A percentile compares a stretch with the other conserved stretches of the same genome.
Evolutionary conservation across 2,329 filamentous ascomycete species (phyloP).

Genomic region (Calcarisporium arbuscula): DNA sequence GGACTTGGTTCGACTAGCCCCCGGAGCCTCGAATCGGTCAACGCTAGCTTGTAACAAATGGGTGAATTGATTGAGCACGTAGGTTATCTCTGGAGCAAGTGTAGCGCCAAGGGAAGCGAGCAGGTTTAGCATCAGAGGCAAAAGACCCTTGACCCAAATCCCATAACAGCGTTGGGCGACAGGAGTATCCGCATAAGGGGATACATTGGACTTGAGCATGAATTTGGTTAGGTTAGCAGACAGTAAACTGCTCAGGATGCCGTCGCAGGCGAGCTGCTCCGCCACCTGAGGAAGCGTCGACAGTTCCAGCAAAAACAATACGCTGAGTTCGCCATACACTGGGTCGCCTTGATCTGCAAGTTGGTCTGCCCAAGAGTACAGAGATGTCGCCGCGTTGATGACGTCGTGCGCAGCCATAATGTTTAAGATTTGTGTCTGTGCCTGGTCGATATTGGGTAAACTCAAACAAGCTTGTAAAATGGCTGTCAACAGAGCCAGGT

Average conservation of each 20-base stretch:
- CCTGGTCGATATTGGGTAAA: slow-evolving; percentile 68
- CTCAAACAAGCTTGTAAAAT: slow-evolving; percentile 79
- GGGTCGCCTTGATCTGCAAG: slow-evolving; percentile 74
- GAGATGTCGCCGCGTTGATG: slow-evolving; percentile 72
- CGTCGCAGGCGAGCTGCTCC: slow-evolving; percentile 85
- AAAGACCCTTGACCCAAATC: slow-evolving; percentile 83
- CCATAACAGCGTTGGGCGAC: slow-evolving; percentile 69
- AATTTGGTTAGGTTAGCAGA: slow-evolving; percentile 73
- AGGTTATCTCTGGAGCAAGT: slow-evolving; percentile 76
- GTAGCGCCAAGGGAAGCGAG: slow-evolving; percentile 74
- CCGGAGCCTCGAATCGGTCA: slow-evolving; percentile 60
- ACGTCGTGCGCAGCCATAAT: slow-evolving; percentile 66
- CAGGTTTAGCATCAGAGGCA: slow-evolving; percentile 85
- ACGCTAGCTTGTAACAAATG: slow-evolving; percentile 68
- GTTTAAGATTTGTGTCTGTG: slow-evolving; percentile 63
- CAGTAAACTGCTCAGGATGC: slow-evolving; percentile 70
- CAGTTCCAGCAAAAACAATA: slow-evolving; percentile 82
- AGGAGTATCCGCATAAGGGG: slow-evolving; percentile 69
- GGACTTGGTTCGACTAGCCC: slow-evolving; percentile 45
- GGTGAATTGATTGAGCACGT: slow-evolving; percentile 85
- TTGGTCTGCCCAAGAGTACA: slow-evolving; percentile 92
- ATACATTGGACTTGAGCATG: slow-evolving; percentile 64
- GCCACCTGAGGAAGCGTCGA: slow-evolving; percentile 76
- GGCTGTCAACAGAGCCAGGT: slow-evolving; percentile 81
- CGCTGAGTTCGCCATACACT: slow-evolving; percentile 85